Conservation (phyloP, 192 early-diverging fungal species). For the Rhizophagus sp. region DNA sequence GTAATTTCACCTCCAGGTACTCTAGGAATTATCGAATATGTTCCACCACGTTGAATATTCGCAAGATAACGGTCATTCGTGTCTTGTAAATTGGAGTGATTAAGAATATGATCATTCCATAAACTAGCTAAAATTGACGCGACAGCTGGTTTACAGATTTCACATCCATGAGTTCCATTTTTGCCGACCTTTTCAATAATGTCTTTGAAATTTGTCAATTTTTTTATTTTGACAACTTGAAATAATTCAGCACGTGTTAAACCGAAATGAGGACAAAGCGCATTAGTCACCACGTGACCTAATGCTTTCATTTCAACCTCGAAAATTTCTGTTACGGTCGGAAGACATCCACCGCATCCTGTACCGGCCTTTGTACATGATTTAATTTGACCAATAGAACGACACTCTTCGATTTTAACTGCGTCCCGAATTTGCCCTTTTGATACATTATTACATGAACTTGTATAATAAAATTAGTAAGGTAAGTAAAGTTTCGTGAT, state of each 20-base stretch:
- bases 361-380: conserved; percentile 61
- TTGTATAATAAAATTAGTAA: not conserved
- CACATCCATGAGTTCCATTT: conserved; percentile 48
- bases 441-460: conserved; percentile 69
- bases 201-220: conserved; percentile 53
- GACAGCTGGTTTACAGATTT: conserved; percentile 64
- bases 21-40: conserved; percentile 64
- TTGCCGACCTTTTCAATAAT: conserved; percentile 50
- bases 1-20: conserved; percentile 69
- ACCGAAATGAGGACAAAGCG: conserved; percentile 63
- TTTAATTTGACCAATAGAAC: conserved; percentile 57
- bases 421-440: conserved; percentile 56
- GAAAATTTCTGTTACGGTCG: conserved; percentile 58
- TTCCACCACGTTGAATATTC: conserved; percentile 72
- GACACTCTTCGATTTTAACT: conserved; percentile 44
- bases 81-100: conserved; percentile 56
- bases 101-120: conserved; percentile 66
- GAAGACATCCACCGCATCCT: conserved; percentile 66
- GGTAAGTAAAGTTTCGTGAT: not conserved
- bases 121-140: conserved; percentile 65
- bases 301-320: conserved; percentile 58
- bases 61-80: conserved; percentile 71
- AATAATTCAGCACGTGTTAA: conserved; percentile 61
- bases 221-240: conserved; percentile 60
- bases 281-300: conserved; percentile 54